Base-by-base conservation (phyloP, 2,329 filamentous ascomycete genomes). In the Helotiales sp. region DNA sequence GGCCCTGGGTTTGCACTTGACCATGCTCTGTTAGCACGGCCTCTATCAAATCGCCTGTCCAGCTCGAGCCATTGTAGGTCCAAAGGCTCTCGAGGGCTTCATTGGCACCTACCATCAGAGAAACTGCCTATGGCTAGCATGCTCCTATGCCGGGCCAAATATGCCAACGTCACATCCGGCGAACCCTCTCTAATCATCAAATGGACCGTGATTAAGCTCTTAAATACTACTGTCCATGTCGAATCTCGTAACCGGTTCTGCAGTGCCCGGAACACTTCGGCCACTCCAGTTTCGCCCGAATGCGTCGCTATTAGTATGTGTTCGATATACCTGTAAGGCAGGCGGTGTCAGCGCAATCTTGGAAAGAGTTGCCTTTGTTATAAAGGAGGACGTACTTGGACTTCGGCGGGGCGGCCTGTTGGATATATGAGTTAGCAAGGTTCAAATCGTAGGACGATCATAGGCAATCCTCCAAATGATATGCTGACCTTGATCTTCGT, bases 151-250 rank as follows among this genome's bases (percentile, higher is more conserved):
- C 89, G 88, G 42, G 93, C 83, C 31, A 99, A 83, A 69, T 91
- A 97, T 61, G 86, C 83, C 64, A 99, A 80, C 2, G 95, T 96
- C 49, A 92, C 89, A 72, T 98, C 91, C 31, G 88, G 86, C 63
- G 93, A 88, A 54, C 95, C 95, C 77, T 99, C 95, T 66, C 95
- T 86, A 72, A 99, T 95, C 95, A 99, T 98, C 61, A 98, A 79
- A 74, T 99, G 95, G 47, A 96, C 86, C 49, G 96, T 95, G 68
- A 98, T 96, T 66, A 99, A 80, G 68, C 91, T 88, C 79, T 99
- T 99, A 86, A 97, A 96, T 64, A 96, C 93, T 57, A 98, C 92
- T n/a, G 95, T 99, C 95, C 95, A 99, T 80, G 95, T 96, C 66
- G 93, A 93, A 74, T 99, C 95, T 72, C 92, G 88, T 65, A 99